These are phyloP conservation scores for Saturnispora halmiae DNA, from an alignment of 805 yeast species.

Conservation along the genomic window DNA sequence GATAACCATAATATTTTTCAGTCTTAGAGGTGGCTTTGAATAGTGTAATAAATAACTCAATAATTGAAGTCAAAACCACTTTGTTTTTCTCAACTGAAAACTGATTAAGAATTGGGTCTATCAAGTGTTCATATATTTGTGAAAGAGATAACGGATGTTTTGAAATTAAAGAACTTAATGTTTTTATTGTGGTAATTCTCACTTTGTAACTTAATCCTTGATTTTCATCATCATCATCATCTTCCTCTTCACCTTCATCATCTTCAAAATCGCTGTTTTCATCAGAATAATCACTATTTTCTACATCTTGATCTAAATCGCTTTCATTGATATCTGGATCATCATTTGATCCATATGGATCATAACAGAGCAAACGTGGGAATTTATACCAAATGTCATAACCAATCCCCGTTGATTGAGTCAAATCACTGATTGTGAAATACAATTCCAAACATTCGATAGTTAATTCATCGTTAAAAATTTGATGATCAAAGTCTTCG, in stretches of 20 bases:
- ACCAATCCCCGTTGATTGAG: neutral
- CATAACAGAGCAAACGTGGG: constrained; percentile 32
- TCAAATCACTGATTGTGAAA: constrained; percentile 10
- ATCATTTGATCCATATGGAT: constrained; percentile 36
- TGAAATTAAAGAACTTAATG: constrained; percentile 33
- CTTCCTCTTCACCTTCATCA: constrained; percentile 38
- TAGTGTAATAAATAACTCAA: constrained; percentile 36
- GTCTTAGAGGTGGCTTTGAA: constrained; percentile 26
- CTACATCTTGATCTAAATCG: constrained; percentile 24
- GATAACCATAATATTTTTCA: constrained; percentile 27
- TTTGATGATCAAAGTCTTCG: constrained; percentile 29
- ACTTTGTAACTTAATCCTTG: constrained; percentile 44
- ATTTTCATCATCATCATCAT: constrained; percentile 27
- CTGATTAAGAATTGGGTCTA: constrained; percentile 28
- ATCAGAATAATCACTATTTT: constrained; percentile 28
- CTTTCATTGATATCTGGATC: constrained; percentile 28
- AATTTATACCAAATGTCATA: constrained; percentile 1
- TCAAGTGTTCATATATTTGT: constrained; percentile 26
- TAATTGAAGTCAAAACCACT: constrained; percentile 41
- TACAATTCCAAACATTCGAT: constrained; percentile 40
- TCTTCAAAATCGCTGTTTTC: constrained; percentile 36
- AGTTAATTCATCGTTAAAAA: constrained; percentile 31
- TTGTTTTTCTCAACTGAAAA: constrained; percentile 36
- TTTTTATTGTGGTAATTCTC: constrained; percentile 41
- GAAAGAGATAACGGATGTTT: constrained; percentile 32